These are phyloP conservation scores for Neonectria magnoliae DNA, from an alignment of 2,329 filamentous ascomycete genomes.

Conservation along the genomic window DNA sequence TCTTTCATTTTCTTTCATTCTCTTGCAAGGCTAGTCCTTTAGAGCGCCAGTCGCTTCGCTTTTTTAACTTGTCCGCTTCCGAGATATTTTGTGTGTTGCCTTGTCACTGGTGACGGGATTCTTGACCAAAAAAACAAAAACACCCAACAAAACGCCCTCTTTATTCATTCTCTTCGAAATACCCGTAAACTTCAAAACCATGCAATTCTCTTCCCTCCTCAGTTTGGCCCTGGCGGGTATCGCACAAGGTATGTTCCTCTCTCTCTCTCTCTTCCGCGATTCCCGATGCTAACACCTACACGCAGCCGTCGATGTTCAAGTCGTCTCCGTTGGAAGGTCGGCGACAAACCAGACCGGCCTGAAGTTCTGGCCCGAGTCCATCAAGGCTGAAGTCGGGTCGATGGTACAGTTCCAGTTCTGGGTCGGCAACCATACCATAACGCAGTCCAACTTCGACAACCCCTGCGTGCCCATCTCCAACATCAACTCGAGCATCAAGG, in stretches of 20 bases:
- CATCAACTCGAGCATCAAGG: conserved; percentile 61
- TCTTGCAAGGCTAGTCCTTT: conserved; percentile 44
- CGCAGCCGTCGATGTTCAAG: conserved; percentile 61
- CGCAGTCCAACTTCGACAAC: conserved; percentile 77
- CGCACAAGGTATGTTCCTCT: conserved; percentile 54
- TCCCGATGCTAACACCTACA: conserved; percentile 22
- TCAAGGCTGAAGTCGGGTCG: conserved; percentile 70
- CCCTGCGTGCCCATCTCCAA: conserved; percentile 72
- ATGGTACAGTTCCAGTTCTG: conserved; percentile 75
- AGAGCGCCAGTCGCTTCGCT: conserved; percentile 46
- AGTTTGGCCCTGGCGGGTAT: conserved; percentile 59
- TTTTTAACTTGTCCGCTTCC: conserved; percentile 2
- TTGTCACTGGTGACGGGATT: conserved; percentile 19
- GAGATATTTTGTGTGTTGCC: neutral
- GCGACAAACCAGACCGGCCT: conserved; percentile 61
- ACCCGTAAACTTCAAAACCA: conserved; percentile 50
- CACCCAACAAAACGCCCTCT: neutral
- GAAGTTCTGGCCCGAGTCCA: conserved; percentile 72
- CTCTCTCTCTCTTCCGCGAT: neutral
- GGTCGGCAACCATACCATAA: conserved; percentile 79
- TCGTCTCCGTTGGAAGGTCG: conserved; percentile 69
- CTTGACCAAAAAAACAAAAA: conserved; percentile 24
- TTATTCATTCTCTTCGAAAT: conserved; percentile 37
- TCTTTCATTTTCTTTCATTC: conserved; percentile 37
- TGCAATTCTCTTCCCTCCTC: conserved; percentile 62